Conservation (phyloP, 257 asterid genomes). For the Dorcoceras hygrometricum region DNA sequence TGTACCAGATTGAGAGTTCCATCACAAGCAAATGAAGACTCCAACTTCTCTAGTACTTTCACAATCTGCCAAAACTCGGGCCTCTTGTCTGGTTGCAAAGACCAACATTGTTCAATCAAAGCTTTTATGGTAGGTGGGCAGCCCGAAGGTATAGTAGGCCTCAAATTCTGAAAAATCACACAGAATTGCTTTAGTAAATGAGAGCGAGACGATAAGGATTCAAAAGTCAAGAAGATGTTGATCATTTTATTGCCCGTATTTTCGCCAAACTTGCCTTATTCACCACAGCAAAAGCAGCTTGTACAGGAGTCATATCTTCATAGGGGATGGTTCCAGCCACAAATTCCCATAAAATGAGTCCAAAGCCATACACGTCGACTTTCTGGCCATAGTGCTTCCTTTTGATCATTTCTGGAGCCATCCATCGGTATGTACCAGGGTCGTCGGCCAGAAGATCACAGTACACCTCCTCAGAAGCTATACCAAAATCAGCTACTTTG, state of each 20-base stretch:
- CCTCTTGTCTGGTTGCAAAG: slow-evolving; percentile 72
- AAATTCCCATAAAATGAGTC: slow-evolving; percentile 69
- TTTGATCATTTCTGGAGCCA: slow-evolving; percentile 88
- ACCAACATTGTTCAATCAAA: slow-evolving; percentile 82
- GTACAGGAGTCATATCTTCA: slow-evolving; percentile 71
- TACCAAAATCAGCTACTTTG: slow-evolving; percentile 74
- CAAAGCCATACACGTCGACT: slow-evolving; percentile 72
- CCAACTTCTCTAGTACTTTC: slow-evolving; percentile 74
- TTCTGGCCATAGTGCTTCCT: slow-evolving; percentile 50
- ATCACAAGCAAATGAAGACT: slow-evolving; percentile 48
- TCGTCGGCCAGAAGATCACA: slow-evolving; percentile 68
- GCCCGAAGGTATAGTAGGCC: slow-evolving; percentile 60
- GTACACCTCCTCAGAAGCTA: slow-evolving; percentile 63
- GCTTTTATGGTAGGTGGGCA: slow-evolving; percentile 76
- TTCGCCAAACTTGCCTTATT: slow-evolving; percentile 45
- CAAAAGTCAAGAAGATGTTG: background rate
- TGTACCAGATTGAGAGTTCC: slow-evolving; percentile 60
- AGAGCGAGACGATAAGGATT: background rate
- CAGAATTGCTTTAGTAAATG: background rate
- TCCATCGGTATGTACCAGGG: slow-evolving; percentile 84
- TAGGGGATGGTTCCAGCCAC: slow-evolving; percentile 67
- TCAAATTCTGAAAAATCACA: slow-evolving; percentile 45
- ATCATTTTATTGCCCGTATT: background rate
- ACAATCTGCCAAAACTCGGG: slow-evolving; percentile 96
- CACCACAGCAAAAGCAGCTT: slow-evolving; percentile 79